Evolutionary conservation across 2,329 filamentous ascomycete species (phyloP).

Genomic region (Macrophomina pseudophaseolina): DNA sequence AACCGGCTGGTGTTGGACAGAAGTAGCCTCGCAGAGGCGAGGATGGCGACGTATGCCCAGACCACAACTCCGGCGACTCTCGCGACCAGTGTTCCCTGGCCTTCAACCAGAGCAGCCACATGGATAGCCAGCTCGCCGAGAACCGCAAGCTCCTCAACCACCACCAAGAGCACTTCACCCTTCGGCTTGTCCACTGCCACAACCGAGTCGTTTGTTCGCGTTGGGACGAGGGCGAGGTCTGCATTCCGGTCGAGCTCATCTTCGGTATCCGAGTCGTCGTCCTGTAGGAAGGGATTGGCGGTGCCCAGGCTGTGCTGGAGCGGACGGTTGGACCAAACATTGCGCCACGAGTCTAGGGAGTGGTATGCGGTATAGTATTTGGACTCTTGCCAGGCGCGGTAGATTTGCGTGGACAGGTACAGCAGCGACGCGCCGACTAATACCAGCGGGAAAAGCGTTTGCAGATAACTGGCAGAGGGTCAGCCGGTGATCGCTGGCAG

Average conservation of each 20-base stretch:
- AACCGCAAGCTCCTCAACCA: constrained; percentile 77
- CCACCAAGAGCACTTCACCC: constrained; percentile 71
- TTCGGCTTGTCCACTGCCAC: constrained; percentile 77
- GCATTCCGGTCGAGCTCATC: constrained; percentile 66
- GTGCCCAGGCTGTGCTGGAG: constrained; percentile 38
- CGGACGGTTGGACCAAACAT: constrained; percentile 44
- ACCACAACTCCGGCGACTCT: constrained; percentile 70
- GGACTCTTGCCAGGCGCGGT: constrained; percentile 59
- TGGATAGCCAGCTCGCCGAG: constrained; percentile 74
- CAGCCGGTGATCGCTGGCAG: constrained; percentile 15
- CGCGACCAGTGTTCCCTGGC: constrained; percentile 31
- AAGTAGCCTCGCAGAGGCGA: constrained; percentile 74
- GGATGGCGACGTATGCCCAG: constrained; percentile 80
- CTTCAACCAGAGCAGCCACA: constrained; percentile 65
- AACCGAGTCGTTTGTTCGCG: constrained; percentile 55
- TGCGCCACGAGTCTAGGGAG: constrained; percentile 53
- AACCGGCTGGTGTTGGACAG: constrained; percentile 63
- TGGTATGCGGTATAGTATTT: constrained; percentile 65
- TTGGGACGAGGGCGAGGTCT: constrained; percentile 60
- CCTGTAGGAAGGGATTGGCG: constrained; percentile 32
- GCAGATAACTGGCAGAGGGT: constrained; percentile 67
- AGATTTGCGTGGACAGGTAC: constrained; percentile 64
- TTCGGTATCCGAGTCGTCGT: constrained; percentile 53
- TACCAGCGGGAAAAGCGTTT: constrained; percentile 77
- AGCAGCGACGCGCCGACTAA: constrained; percentile 73